Percentiles rank a stretch among this genome's conserved stretches.
Evolutionary conservation across 768 basidiomycete species (phyloP).

Genomic region (Austroboletus festivus): DNA sequence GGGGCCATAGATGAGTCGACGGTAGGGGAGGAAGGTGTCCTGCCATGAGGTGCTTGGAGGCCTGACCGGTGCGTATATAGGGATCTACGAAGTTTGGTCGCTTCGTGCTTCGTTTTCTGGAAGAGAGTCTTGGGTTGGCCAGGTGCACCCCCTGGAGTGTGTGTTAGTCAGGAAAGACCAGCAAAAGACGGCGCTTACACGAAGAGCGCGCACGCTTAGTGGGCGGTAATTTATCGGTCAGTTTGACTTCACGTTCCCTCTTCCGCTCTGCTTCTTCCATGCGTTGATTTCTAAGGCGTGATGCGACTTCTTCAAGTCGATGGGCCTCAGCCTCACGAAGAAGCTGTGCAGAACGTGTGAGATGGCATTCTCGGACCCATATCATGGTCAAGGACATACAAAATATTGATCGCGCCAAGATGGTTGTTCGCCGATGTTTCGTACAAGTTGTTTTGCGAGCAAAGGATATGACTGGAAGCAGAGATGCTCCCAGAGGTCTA

Average conservation of each 20-base stretch:
- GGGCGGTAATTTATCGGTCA: conserved; percentile 67
- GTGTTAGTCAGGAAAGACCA: conserved; percentile 11
- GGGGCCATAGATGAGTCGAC: conserved; percentile 35
- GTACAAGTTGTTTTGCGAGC: conserved; percentile 45
- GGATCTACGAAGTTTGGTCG: conserved; percentile 62
- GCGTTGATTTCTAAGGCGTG: conserved; percentile 62
- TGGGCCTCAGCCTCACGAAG: conserved; percentile 58
- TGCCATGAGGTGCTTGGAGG: conserved; percentile 49
- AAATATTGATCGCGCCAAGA: conserved; percentile 72
- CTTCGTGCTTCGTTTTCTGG: conserved; percentile 72
- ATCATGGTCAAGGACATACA: conserved; percentile 41
- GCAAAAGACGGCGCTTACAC: conserved; percentile 41
- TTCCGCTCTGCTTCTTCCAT: conserved; percentile 71
- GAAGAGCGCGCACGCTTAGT: conserved; percentile 56
- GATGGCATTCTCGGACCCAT: not conserved
- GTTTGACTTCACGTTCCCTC: conserved; percentile 72
- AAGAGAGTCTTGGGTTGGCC: conserved; percentile 63
- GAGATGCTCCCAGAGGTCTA: conserved; percentile 66
- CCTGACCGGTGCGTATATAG: conserved; percentile 52
- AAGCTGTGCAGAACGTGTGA: conserved; percentile 36
- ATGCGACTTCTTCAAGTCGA: conserved; percentile 60
- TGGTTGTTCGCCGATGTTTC: conserved; percentile 41
- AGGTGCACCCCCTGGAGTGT: conserved; percentile 36
- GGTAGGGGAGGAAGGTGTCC: conserved; percentile 37
- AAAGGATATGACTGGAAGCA: conserved; percentile 61